phyloP scores from a whole-genome alignment of 441 rosid species.

The Pelargonium myrrhifolium region DNA sequence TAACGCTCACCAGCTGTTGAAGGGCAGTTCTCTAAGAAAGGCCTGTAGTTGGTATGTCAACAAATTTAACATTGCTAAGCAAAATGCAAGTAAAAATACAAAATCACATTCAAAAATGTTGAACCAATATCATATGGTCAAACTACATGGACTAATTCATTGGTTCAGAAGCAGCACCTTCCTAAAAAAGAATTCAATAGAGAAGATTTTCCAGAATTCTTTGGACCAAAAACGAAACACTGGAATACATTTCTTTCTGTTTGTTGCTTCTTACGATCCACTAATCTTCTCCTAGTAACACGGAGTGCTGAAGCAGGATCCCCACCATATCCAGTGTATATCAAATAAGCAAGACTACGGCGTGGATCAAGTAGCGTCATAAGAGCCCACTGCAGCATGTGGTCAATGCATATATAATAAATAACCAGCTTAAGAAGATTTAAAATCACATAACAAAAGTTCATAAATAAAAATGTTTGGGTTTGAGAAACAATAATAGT shows the following conservation, averaged over 20 bases:
- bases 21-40: slow-evolving; percentile 39
- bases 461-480: slow-evolving; percentile 9
- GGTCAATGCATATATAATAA: slow-evolving; percentile 19
- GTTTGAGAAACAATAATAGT: slow-evolving; percentile 8
- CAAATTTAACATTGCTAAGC: slow-evolving; percentile 12
- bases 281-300: slow-evolving; percentile 50
- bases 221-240: slow-evolving; percentile 65
- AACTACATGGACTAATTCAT: slow-evolving; percentile 12
- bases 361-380: slow-evolving; percentile 57
- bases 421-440: slow-evolving; percentile 13
- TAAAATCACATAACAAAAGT: slow-evolving; percentile 13
- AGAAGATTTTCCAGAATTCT: slow-evolving; percentile 58
- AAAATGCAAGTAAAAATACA: not conserved
- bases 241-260: slow-evolving; percentile 55
- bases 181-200: slow-evolving; percentile 52
- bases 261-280: slow-evolving; percentile 59
- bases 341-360: slow-evolving; percentile 48
- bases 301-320: slow-evolving; percentile 44
- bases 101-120: slow-evolving; percentile 11
- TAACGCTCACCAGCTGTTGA: slow-evolving; percentile 45
- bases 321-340: slow-evolving; percentile 57
- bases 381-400: slow-evolving; percentile 60
- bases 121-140: slow-evolving; percentile 10
- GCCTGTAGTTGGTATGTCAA: slow-evolving; percentile 33
- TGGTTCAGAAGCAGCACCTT: slow-evolving; percentile 33